Evolutionary conservation across 2,329 filamentous ascomycete species (phyloP).

Genomic region (Xylaria sp.): DNA sequence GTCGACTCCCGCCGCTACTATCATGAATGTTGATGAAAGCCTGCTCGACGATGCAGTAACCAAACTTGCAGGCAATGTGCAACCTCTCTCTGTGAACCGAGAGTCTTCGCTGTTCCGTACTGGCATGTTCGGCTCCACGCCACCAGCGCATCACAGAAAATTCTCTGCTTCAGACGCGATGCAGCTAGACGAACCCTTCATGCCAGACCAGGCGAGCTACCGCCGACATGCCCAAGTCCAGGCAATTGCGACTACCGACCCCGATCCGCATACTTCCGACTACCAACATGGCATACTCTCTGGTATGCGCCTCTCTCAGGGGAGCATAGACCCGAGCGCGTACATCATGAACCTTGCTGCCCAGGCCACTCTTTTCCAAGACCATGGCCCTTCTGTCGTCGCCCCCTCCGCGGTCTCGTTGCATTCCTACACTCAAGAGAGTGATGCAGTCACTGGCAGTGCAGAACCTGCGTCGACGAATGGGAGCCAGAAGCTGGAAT

Average conservation of each 20-base stretch:
- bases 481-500: constrained; percentile 60
- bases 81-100: constrained; percentile 30
- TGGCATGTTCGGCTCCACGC: constrained; percentile 25
- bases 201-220: constrained; percentile 29
- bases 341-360: constrained; percentile 48
- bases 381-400: constrained; percentile 46
- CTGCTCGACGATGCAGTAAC: constrained; percentile 43
- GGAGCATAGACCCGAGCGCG: constrained; percentile 49
- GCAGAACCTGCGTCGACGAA: constrained; percentile 52
- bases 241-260: constrained; percentile 51
- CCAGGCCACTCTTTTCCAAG: constrained; percentile 45
- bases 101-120: constrained; percentile 36
- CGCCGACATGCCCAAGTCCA: constrained; percentile 42
- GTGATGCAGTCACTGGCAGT: constrained; percentile 47
- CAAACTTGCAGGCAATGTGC: constrained; percentile 42
- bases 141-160: constrained; percentile 14
- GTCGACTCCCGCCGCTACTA: constrained; percentile 50
- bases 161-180: constrained; percentile 28
- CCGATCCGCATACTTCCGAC: constrained; percentile 43
- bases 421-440: constrained; percentile 49
- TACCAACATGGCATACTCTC: constrained; percentile 42
- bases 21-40: constrained; percentile 48
- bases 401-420: constrained; percentile 51
- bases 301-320: constrained; percentile 42
- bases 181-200: constrained; percentile 35